Conservation (phyloP, 148 eudicot species). For the Cornus kousa region DNA sequence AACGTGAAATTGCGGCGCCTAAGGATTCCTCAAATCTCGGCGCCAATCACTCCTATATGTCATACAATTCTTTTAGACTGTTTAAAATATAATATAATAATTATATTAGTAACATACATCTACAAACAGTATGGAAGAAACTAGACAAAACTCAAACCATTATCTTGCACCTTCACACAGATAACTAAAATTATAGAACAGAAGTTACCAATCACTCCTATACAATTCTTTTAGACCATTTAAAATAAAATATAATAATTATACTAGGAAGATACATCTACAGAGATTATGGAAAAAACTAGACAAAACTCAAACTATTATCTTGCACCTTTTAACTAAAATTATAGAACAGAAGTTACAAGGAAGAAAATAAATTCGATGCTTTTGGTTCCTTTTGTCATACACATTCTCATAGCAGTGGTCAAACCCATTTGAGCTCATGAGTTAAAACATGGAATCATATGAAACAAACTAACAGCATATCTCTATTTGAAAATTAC, state of each 20-base stretch:
- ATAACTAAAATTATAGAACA: too few relatives aligned
- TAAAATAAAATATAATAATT: too few relatives aligned
- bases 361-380: background rate
- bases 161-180: background rate
- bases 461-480: background rate
- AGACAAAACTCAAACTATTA: background rate
- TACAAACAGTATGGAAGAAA: background rate
- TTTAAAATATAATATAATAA: too few relatives aligned
- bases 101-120: too few relatives aligned
- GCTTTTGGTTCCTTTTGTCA: too few relatives aligned
- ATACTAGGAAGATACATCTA: too few relatives aligned
- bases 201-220: conserved; percentile 24
- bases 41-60: conserved; percentile 28
- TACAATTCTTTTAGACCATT: background rate
- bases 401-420: background rate
- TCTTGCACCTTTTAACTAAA: background rate
- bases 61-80: background rate
- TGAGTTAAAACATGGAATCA: too few relatives aligned
- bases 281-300: background rate
- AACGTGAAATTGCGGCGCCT: conserved; percentile 33
- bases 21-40: conserved; percentile 39
- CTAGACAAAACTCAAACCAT: background rate
- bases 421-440: background rate
- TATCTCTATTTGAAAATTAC: background rate
- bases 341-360: background rate